Evolutionary conservation across 2,329 filamentous ascomycete genomes (phyloP).

Genomic region (Fusarium devonianum): DNA sequence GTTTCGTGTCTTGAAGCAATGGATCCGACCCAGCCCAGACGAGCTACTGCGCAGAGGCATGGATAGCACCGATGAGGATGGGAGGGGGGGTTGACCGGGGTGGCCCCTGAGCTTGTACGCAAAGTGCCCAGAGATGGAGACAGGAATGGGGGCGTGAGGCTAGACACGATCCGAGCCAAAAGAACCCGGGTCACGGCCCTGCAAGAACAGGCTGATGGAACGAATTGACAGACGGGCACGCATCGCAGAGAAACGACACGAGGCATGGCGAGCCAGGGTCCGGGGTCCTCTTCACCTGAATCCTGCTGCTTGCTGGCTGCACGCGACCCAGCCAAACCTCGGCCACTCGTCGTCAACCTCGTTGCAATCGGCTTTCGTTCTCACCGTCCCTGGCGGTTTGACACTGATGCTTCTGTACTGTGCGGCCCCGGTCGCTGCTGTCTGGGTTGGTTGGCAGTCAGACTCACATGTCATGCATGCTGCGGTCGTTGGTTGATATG

Average conservation of each 20-base stretch:
- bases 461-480: slow-evolving; percentile 17
- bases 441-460: slow-evolving; percentile 9
- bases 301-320: slow-evolving; percentile 40
- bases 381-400: slow-evolving; percentile 42
- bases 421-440: slow-evolving; percentile 36
- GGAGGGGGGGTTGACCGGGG: slow-evolving; percentile 18
- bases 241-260: slow-evolving; percentile 26
- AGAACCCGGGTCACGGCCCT: slow-evolving; percentile 2
- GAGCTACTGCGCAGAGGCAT: slow-evolving; percentile 39
- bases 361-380: slow-evolving; percentile 31
- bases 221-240: slow-evolving; percentile 26
- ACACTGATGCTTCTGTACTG: slow-evolving; percentile 39
- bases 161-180: background rate
- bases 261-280: slow-evolving; percentile 36
- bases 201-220: slow-evolving; percentile 10
- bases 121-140: no score
- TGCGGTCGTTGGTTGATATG: no score
- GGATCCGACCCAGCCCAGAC: slow-evolving; percentile 40
- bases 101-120: background rate
- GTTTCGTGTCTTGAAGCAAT: slow-evolving; percentile 45
- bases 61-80: slow-evolving; percentile 37
- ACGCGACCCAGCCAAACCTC: slow-evolving; percentile 39
- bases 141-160: no score
- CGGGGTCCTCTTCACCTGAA: slow-evolving; percentile 41
- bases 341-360: slow-evolving; percentile 33